Base-by-base conservation (phyloP, 2,329 filamentous ascomycete species). In the Fusarium sp. region DNA sequence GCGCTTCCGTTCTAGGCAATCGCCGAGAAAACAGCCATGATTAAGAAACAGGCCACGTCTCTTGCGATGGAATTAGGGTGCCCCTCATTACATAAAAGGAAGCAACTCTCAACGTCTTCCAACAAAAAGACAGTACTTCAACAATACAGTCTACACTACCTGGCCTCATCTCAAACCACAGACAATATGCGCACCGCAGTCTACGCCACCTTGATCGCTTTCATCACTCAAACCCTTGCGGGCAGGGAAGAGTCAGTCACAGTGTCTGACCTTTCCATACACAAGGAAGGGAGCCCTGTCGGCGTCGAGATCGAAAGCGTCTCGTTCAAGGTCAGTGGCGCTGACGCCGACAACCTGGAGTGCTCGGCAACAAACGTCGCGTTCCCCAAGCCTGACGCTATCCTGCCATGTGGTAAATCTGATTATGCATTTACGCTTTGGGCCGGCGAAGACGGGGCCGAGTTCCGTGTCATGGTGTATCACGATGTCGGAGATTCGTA, bases 281-380 rank as follows among this genome's bases (percentile, higher is more conserved):
- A 65, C 12, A 56, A 48, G 47, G 1, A 13, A 7, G 64, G 51
- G 34, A 66, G 46, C 18, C 64, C 64, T 11, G 41, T 63, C 12
- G 63, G 56, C 5, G n/a, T 30, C 16, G 47, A 3, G 0, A 61
- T 69, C 4, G 27, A 56, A 4, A 69, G 39, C 18, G 50, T 69
- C 16, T 66, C 59, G 10, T 71, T 71, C 40, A 66, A 23, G 27
- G n/a, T 71, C 16, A 60, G 50, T 7, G 62, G 66, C 7, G 53
- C 39, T 5, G 51, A 56, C 50, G 62, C 62, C 9, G 47, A 60
- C 4, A 23, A 55, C 51, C 30, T 69, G 15, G 46, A 57, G 54
- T 71, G 66, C 39, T 64, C 59, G 13, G 60, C 48, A 16, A 52
- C 43, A 18, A 40, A 69, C 27, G 51, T 71, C n/a, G 36, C 62